These are phyloP conservation scores for Leccinum fallax DNA, from an alignment of 1,284 basidiomycete species.

Conservation along the genomic window DNA sequence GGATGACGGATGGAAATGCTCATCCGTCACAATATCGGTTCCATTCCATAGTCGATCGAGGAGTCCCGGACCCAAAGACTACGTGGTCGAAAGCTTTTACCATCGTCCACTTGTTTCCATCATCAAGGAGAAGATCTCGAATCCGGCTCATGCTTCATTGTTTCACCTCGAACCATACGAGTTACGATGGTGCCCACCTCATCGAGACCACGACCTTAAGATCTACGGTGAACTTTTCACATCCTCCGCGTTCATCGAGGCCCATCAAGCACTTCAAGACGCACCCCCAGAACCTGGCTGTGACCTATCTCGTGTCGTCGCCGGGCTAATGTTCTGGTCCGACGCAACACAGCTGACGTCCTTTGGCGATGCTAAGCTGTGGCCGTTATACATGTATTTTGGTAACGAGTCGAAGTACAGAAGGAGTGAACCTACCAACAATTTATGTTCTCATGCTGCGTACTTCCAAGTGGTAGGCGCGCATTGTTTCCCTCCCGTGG, in stretches of 20 bases:
- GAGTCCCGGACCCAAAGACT: background rate
- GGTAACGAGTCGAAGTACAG: background rate
- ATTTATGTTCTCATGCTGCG: background rate
- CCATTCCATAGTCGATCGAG: background rate
- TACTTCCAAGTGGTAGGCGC: background rate
- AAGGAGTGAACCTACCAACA: background rate
- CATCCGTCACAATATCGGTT: background rate
- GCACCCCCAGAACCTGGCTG: background rate
- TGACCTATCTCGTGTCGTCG: background rate
- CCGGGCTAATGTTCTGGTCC: background rate
- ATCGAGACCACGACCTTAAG: background rate
- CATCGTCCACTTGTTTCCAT: background rate
- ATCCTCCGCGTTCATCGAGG: background rate
- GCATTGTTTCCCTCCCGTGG: background rate
- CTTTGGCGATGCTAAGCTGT: background rate
- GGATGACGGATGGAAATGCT: background rate
- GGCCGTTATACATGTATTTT: background rate
- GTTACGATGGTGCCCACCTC: background rate
- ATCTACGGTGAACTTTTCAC: background rate
- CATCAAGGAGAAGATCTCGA: background rate
- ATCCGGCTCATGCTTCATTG: background rate
- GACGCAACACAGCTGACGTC: background rate
- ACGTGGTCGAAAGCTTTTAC: background rate
- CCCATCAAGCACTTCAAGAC: background rate
- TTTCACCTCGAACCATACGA: background rate